A percentile compares a stretch with the other conserved stretches of the same genome.
These are phyloP conservation scores for Crinitomyces ghanaensis DNA, from an alignment of 805 yeast species.

Conservation along the genomic window DNA sequence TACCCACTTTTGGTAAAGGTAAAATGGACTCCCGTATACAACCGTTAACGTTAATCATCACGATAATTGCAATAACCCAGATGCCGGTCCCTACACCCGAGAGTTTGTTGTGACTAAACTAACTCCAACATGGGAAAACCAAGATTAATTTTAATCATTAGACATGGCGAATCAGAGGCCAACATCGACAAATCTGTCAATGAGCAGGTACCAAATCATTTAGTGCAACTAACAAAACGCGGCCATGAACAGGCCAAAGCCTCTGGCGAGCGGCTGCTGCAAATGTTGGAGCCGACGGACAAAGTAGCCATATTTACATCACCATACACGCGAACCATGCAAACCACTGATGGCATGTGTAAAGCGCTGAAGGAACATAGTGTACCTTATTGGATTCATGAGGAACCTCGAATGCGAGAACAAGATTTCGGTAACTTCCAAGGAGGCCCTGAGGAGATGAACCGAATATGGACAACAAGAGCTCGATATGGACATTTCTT, in stretches of 20 bases:
- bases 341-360: slow-evolving; percentile 64
- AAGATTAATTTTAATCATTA: slow-evolving; percentile 58
- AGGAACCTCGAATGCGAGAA: slow-evolving; percentile 87
- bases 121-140: slow-evolving; percentile 33
- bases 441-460: slow-evolving; percentile 59
- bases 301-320: slow-evolving; percentile 71
- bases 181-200: slow-evolving; percentile 78
- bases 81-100: no score
- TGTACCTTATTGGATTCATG: slow-evolving; percentile 48
- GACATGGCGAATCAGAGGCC: slow-evolving; percentile 92
- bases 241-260: slow-evolving; percentile 43
- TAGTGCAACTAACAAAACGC: slow-evolving; percentile 54
- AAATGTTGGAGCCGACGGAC: slow-evolving; percentile 37
- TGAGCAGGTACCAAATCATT: slow-evolving; percentile 67
- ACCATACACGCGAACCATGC: slow-evolving; percentile 75
- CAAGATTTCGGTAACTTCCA: slow-evolving; percentile 95
- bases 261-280: slow-evolving; percentile 26
- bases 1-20: no score
- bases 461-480: slow-evolving; percentile 68
- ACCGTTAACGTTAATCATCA: no score
- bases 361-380: slow-evolving; percentile 35
- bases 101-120: no score
- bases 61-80: no score
- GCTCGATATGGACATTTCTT: slow-evolving; percentile 84
- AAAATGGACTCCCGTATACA: no score